Percentiles rank a stretch among this genome's conserved stretches.
These are phyloP conservation scores for Sugiyamaella pinicola DNA, from an alignment of 1,139 yeast genomes.

Conservation along the genomic window DNA sequence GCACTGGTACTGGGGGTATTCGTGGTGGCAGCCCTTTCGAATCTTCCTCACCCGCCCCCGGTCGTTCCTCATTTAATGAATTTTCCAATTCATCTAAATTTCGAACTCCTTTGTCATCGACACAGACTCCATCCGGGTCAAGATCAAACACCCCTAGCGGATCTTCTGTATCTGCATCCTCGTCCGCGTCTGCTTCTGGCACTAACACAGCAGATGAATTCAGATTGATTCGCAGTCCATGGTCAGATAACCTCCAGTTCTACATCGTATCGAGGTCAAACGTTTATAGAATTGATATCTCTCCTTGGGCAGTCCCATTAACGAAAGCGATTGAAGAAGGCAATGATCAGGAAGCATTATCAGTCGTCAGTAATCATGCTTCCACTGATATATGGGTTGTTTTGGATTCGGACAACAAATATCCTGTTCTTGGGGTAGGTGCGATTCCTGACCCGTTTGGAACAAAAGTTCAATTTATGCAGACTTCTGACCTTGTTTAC, in stretches of 20 bases:
- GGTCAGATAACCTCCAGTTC: constrained; percentile 3
- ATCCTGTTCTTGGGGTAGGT: constrained; percentile 17
- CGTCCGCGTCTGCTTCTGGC: neutral
- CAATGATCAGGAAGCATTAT: constrained; percentile 18
- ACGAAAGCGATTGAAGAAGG: constrained; percentile 34
- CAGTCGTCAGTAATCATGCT: constrained; percentile 1
- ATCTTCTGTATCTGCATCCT: neutral
- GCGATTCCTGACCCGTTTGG: constrained; percentile 17
- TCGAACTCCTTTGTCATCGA: neutral
- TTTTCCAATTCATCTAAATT: neutral
- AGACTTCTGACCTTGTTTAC: constrained; percentile 14
- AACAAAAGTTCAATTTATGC: constrained; percentile 10
- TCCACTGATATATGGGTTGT: constrained; percentile 16
- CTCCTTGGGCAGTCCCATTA: constrained; percentile 34
- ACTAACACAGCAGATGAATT: neutral
- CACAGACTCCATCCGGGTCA: neutral
- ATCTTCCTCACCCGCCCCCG: neutral
- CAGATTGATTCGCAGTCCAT: neutral
- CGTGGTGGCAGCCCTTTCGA: too few relatives aligned
- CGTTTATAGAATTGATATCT: constrained; percentile 29
- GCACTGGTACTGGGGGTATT: too few relatives aligned
- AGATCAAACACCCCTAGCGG: neutral
- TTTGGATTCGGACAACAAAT: constrained; percentile 1
- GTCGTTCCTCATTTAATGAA: neutral
- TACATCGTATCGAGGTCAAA: constrained; percentile 7